Conservation (phyloP, 1,284 basidiomycete genomes). For the Puccinia novopanici region DNA sequence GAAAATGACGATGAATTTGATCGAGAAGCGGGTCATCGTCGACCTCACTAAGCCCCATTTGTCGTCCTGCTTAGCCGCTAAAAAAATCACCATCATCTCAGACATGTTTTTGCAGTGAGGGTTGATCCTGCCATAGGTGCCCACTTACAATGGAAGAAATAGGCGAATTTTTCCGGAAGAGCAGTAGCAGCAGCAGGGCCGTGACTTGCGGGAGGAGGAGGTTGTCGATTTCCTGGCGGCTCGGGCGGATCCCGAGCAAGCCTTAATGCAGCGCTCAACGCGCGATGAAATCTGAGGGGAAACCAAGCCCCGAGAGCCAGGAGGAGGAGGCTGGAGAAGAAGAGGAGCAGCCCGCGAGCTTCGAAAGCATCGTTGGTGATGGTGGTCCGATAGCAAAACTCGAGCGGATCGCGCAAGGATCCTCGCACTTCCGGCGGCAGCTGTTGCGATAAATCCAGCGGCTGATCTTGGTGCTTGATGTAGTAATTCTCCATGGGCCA, state of each 20-base stretch:
- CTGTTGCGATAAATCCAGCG: constrained; percentile 56
- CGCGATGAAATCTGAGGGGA: constrained; percentile 67
- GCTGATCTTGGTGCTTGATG: constrained; percentile 52
- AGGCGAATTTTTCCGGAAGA: neutral
- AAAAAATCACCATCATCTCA: too few relatives aligned
- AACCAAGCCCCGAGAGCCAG: constrained; percentile 71
- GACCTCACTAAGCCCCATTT: neutral
- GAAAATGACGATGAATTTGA: constrained; percentile 25
- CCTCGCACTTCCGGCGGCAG: constrained; percentile 64
- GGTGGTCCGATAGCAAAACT: constrained; percentile 74
- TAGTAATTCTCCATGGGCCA: constrained; percentile 66
- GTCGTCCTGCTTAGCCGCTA: constrained; percentile 8
- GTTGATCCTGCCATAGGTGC: neutral
- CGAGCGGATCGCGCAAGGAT: constrained; percentile 61
- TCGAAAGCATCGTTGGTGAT: constrained; percentile 73
- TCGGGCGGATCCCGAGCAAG: neutral
- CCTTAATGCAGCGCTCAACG: constrained; percentile 62
- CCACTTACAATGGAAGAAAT: constrained; percentile 13
- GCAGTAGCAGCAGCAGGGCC: too few relatives aligned
- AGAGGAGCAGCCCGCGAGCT: constrained; percentile 69
- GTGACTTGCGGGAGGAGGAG: neutral
- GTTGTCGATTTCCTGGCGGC: neutral
- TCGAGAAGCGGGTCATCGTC: neutral
- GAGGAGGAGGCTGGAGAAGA: constrained; percentile 66
- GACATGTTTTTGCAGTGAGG: neutral